Evolutionary conservation across 2,329 filamentous ascomycete genomes (phyloP).

Genomic region (Trichoderma koningii): DNA sequence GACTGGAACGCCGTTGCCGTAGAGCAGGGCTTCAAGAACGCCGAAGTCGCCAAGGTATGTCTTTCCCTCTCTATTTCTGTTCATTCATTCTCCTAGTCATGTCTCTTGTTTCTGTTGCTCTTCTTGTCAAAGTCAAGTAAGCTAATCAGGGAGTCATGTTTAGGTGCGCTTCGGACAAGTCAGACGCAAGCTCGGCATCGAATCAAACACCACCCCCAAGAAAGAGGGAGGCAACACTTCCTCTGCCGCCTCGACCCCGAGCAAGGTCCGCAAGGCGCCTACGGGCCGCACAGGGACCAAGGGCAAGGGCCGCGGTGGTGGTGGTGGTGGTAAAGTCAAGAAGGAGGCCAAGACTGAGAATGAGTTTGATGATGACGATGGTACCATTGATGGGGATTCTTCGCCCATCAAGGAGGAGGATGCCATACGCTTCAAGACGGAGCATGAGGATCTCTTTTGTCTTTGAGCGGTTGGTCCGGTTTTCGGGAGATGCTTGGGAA

Average conservation of each 20-base stretch:
- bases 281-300: conserved; percentile 33
- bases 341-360: conserved; percentile 31
- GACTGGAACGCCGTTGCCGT: conserved; percentile 52
- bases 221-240: conserved; percentile 32
- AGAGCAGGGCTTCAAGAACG: conserved; percentile 49
- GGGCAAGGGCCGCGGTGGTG: conserved; percentile 31
- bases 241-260: conserved; percentile 30
- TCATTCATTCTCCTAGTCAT: background rate
- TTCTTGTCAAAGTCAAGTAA: background rate
- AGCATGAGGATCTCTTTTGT: conserved; percentile 28
- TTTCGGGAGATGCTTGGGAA: background rate
- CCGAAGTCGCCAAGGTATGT: conserved; percentile 47
- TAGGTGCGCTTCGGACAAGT: conserved; percentile 54
- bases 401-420: conserved; percentile 27
- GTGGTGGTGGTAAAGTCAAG: conserved; percentile 24
- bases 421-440: background rate
- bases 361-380: conserved; percentile 26
- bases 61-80: background rate
- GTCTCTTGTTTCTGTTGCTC: background rate
- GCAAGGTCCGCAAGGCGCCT: conserved; percentile 38
- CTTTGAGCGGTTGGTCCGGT: background rate
- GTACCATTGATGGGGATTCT: conserved; percentile 14
- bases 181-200: conserved; percentile 49
- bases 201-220: conserved; percentile 30
- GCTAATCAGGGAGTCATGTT: background rate